phyloP scores from a whole-genome alignment of 2,329 filamentous ascomycete species.

The Cladophialophora chaetospira region DNA sequence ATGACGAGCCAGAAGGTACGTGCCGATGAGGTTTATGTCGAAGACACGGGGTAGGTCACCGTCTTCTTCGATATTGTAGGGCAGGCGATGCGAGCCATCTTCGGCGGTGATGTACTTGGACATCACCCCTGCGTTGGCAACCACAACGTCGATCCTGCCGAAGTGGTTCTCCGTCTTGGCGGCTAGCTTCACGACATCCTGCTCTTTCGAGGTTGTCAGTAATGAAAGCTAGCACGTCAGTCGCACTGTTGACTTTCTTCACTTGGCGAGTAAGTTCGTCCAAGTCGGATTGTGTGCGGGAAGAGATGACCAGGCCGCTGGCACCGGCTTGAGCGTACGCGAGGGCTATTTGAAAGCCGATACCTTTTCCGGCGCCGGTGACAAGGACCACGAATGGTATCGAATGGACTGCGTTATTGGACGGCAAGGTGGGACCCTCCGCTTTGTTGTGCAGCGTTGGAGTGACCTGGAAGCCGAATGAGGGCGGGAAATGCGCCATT shows the following conservation, averaged over 20 bases:
- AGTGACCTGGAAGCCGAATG: conserved; percentile 5
- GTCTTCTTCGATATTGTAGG: conserved; percentile 7
- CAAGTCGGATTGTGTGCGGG: conserved; percentile 12
- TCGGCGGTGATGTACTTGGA: conserved; percentile 6
- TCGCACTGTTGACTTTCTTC: conserved; percentile 5
- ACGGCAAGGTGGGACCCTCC: conserved; percentile 6
- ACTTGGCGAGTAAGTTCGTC: conserved; percentile 17
- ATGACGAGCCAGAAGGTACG: conserved; percentile 26
- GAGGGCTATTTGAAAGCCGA: conserved; percentile 47
- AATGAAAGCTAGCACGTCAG: conserved; percentile 9
- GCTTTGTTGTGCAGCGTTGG: conserved; percentile 7
- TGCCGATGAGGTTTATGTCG: conserved; percentile 9
- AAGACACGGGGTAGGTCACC: conserved; percentile 1
- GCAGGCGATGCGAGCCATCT: conserved; percentile 4
- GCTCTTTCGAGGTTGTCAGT: conserved; percentile 5
- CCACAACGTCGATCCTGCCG: conserved; percentile 27
- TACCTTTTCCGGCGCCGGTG: conserved; percentile 30
- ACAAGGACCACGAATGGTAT: conserved; percentile 18
- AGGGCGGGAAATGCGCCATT: conserved; percentile 3
- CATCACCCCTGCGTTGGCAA: conserved; percentile 10
- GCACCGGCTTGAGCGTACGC: conserved; percentile 15
- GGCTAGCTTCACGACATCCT: conserved; percentile 11
- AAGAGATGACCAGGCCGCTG: conserved; percentile 8
- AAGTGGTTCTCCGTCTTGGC: conserved; percentile 11
- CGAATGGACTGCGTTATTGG: conserved; percentile 12